Conservation (phyloP, 768 basidiomycete genomes). For the Tubosaeta sp. region DNA sequence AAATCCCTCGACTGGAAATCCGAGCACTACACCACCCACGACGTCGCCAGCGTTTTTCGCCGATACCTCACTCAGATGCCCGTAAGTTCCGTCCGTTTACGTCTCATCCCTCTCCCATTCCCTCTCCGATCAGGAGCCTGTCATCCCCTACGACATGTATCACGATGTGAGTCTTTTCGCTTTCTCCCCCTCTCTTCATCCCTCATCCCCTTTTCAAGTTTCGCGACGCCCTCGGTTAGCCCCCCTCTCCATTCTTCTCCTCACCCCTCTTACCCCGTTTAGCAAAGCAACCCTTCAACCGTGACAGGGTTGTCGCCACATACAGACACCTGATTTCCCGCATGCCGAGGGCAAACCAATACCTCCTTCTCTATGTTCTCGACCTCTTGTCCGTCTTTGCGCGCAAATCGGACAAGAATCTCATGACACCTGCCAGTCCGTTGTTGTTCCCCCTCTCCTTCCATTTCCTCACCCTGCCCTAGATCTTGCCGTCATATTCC, state of each 20-base stretch:
- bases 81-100: constrained; percentile 45
- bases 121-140: constrained; percentile 66
- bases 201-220: constrained; percentile 45
- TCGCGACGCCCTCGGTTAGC: constrained; percentile 70
- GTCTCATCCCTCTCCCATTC: constrained; percentile 1
- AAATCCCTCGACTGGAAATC: constrained; percentile 89
- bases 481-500: constrained; percentile 98
- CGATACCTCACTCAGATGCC: constrained; percentile 97
- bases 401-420: constrained; percentile 83
- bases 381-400: constrained; percentile 95
- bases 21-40: constrained; percentile 87
- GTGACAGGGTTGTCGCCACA: constrained; percentile 66
- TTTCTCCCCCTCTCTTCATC: not conserved
- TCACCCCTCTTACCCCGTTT: constrained; percentile 15
- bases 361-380: constrained; percentile 94
- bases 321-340: constrained; percentile 83
- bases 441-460: constrained; percentile 14
- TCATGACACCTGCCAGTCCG: constrained; percentile 94
- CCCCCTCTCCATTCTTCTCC: not conserved
- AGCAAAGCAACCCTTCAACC: constrained; percentile 68
- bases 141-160: constrained; percentile 90
- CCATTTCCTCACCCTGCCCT: constrained; percentile 1
- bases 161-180: constrained; percentile 58
- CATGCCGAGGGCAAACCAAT: constrained; percentile 88
- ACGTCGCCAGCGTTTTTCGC: constrained; percentile 94